These are phyloP conservation scores for Neocallimastix lanati DNA, from an alignment of 192 early-diverging fungal species.

Conservation along the genomic window DNA sequence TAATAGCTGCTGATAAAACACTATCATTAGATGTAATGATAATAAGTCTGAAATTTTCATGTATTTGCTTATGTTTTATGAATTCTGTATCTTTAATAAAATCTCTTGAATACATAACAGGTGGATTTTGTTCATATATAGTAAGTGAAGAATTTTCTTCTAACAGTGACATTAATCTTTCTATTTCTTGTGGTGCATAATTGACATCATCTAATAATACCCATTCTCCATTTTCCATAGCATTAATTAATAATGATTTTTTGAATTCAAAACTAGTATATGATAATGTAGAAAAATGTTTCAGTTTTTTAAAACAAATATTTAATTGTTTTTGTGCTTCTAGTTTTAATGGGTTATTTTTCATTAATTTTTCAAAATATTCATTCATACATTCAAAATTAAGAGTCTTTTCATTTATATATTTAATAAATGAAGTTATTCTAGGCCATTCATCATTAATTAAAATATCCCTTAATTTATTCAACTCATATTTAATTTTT, in stretches of 20 bases:
- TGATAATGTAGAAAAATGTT: background rate
- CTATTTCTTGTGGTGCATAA: background rate
- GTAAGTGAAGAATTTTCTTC: background rate
- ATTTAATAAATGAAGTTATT: background rate
- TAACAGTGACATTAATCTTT: background rate
- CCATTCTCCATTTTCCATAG: background rate
- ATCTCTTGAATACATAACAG: background rate
- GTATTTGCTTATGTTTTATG: background rate
- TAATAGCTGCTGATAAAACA: background rate
- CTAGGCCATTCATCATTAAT: background rate
- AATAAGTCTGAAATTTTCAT: background rate
- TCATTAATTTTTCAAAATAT: background rate
- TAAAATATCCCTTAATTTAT: background rate
- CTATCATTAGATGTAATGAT: background rate
- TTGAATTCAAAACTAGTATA: background rate
- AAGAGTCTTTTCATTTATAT: background rate
- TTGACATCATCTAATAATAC: background rate
- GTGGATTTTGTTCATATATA: background rate
- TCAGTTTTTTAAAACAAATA: background rate
- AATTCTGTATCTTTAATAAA: background rate
- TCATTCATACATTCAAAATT: background rate
- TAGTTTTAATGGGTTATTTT: background rate
- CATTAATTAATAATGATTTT: background rate
- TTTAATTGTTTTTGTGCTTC: background rate
- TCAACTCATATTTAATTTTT: background rate